A percentile compares a stretch with the other conserved stretches of the same genome.
Evolutionary conservation across 805 yeast species (phyloP).

Genomic region (Suhomyces pyralidae): DNA sequence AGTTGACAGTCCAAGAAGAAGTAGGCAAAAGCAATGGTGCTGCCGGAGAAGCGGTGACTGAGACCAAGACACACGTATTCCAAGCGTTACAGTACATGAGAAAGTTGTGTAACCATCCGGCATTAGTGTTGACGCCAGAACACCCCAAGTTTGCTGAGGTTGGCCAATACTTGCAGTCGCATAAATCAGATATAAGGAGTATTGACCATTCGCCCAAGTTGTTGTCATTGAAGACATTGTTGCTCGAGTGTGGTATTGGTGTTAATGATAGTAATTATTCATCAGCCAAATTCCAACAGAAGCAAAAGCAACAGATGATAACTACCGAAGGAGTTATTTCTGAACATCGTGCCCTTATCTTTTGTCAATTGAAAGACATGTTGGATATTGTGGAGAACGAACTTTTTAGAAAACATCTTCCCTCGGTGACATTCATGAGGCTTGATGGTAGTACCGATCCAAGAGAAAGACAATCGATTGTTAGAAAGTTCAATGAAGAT

Average conservation of each 20-base stretch:
- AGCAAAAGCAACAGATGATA: constrained; percentile 34
- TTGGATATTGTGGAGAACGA: constrained; percentile 93
- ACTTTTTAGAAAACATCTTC: constrained; percentile 76
- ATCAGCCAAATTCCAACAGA: constrained; percentile 25
- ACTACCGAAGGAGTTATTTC: constrained; percentile 69
- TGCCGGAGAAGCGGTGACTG: constrained; percentile 33
- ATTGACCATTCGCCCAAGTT: constrained; percentile 90
- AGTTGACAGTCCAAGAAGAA: constrained; percentile 64
- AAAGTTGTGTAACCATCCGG: constrained; percentile 94
- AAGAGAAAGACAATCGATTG: constrained; percentile 85
- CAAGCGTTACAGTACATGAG: constrained; percentile 97
- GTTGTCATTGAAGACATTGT: constrained; percentile 71
- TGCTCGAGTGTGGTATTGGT: constrained; percentile 93
- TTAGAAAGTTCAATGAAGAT: constrained; percentile 87
- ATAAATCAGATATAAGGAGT: constrained; percentile 61
- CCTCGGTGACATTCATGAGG: constrained; percentile 89
- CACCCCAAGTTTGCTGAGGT: constrained; percentile 82
- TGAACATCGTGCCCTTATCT: constrained; percentile 91
- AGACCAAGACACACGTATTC: constrained; percentile 85
- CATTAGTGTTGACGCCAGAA: constrained; percentile 73
- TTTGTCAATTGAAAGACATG: constrained; percentile 97
- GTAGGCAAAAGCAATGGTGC: constrained; percentile 31
- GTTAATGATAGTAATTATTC: constrained; percentile 35
- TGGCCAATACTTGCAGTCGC: constrained; percentile 53
- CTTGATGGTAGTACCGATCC: constrained; percentile 95